Evolutionary conservation across 75 land plant genomes (phyloP).

Genomic region (Gnetum montanum): DNA sequence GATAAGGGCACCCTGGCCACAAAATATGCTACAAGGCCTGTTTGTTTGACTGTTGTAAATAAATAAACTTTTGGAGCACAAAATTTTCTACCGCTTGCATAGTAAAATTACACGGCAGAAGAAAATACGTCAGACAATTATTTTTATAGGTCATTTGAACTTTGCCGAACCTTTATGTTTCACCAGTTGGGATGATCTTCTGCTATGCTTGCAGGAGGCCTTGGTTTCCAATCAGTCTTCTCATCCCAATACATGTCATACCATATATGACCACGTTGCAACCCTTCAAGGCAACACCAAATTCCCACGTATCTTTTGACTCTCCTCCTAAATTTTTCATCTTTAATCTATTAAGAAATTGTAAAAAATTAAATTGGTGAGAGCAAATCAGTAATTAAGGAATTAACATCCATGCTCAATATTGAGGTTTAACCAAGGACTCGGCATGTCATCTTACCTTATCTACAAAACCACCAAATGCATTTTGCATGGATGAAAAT

Average conservation of each 20-base stretch:
- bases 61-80: too few species aligned
- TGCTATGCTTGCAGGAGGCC: conserved; percentile 46
- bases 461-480: conserved; percentile 66
- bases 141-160: too few species aligned
- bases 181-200: conserved; percentile 75
- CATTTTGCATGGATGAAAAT: conserved; percentile 70
- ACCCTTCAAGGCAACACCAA: conserved; percentile 79
- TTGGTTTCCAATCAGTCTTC: conserved; percentile 91
- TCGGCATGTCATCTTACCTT: conserved; percentile 47
- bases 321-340: conserved; percentile 60
- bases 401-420: too few species aligned
- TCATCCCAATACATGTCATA: conserved; percentile 99
- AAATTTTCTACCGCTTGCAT: too few species aligned
- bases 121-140: too few species aligned
- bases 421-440: too few species aligned
- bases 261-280: conserved; percentile 76
- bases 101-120: too few species aligned
- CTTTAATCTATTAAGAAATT: conserved; percentile 39
- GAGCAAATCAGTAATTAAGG: too few species aligned
- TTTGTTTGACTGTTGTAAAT: too few species aligned
- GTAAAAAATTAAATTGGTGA: too few species aligned
- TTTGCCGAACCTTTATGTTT: conserved; percentile 2
- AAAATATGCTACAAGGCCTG: too few species aligned
- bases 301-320: conserved; percentile 78
- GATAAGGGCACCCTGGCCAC: too few species aligned